Evolutionary conservation across 768 basidiomycete genomes (phyloP).

Genomic region (Podaxis rugospora): DNA sequence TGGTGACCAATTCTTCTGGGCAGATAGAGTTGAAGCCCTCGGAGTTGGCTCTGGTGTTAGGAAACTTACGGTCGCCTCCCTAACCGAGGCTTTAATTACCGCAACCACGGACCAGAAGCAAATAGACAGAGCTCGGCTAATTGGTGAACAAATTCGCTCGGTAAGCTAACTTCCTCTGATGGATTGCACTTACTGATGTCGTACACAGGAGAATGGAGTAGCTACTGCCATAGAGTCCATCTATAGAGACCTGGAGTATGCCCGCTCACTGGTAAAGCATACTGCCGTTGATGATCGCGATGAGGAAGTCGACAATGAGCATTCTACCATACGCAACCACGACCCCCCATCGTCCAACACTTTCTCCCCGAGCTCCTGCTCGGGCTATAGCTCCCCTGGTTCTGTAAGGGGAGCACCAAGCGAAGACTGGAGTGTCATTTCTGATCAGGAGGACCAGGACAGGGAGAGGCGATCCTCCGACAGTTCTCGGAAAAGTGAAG

Average conservation of each 20-base stretch:
- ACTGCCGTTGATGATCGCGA: slow-evolving; percentile 28
- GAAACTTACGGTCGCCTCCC: slow-evolving; percentile 74
- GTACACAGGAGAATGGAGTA: slow-evolving; percentile 85
- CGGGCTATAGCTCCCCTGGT: slow-evolving; percentile 52
- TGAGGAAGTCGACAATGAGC: slow-evolving; percentile 29
- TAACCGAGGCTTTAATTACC: slow-evolving; percentile 71
- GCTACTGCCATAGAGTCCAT: slow-evolving; percentile 90
- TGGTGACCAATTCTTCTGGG: slow-evolving; percentile 98
- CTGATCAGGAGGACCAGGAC: slow-evolving; percentile 51
- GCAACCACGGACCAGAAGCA: slow-evolving; percentile 91
- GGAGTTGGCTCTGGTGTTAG: slow-evolving; percentile 87
- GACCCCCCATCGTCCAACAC: slow-evolving; percentile 17
- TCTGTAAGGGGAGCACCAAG: slow-evolving; percentile 55
- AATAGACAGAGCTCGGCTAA: slow-evolving; percentile 74
- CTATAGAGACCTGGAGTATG: slow-evolving; percentile 95
- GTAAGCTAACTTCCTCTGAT: slow-evolving; percentile 35
- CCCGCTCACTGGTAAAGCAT: slow-evolving; percentile 79
- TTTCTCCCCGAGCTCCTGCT: slow-evolving; percentile 32
- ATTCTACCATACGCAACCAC: slow-evolving; percentile 32
- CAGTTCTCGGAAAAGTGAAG: slow-evolving; percentile 43
- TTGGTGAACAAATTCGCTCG: slow-evolving; percentile 85
- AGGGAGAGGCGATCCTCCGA: slow-evolving; percentile 49
- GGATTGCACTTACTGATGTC: not conserved
- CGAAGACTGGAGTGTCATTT: slow-evolving; percentile 88
- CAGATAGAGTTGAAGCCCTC: slow-evolving; percentile 94